Conservation (phyloP, 2,329 filamentous ascomycete genomes). For the Paraphaeosphaeria minitans region DNA sequence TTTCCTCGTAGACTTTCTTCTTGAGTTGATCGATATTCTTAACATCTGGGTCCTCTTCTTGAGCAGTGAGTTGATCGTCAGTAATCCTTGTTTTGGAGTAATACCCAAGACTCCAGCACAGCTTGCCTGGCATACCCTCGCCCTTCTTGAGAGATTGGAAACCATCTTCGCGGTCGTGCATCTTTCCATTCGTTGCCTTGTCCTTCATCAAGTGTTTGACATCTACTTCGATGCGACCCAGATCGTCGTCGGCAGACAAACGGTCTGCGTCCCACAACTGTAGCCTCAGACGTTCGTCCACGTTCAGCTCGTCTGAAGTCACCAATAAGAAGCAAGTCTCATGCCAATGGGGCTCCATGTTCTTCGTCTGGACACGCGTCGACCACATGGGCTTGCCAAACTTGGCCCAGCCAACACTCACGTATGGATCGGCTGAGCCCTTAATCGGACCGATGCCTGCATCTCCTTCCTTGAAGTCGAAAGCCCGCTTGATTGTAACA, state of each 20-base stretch:
- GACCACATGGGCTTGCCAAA: conserved; percentile 72
- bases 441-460: conserved; percentile 64
- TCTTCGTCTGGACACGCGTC: conserved; percentile 67
- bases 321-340: conserved; percentile 74
- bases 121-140: conserved; percentile 70
- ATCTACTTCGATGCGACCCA: conserved; percentile 73
- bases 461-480: conserved; percentile 74
- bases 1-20: conserved; percentile 58
- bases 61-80: conserved; percentile 63
- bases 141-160: conserved; percentile 69
- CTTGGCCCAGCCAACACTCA: conserved; percentile 77
- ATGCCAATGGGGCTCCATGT: conserved; percentile 73
- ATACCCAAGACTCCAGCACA: conserved; percentile 74
- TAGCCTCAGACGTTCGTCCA: conserved; percentile 69
- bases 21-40: conserved; percentile 64
- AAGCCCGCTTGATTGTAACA: conserved; percentile 68
- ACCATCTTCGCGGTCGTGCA: conserved; percentile 67
- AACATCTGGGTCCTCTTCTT: conserved; percentile 64
- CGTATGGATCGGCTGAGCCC: conserved; percentile 72
- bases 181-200: conserved; percentile 63
- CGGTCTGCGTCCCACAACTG: conserved; percentile 80
- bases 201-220: conserved; percentile 68
- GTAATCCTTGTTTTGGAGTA: conserved; percentile 70
- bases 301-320: conserved; percentile 72
- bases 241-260: conserved; percentile 73